Evolutionary conservation across 192 early-diverging fungal species (phyloP).

Genomic region (Thamnidium elegans): DNA sequence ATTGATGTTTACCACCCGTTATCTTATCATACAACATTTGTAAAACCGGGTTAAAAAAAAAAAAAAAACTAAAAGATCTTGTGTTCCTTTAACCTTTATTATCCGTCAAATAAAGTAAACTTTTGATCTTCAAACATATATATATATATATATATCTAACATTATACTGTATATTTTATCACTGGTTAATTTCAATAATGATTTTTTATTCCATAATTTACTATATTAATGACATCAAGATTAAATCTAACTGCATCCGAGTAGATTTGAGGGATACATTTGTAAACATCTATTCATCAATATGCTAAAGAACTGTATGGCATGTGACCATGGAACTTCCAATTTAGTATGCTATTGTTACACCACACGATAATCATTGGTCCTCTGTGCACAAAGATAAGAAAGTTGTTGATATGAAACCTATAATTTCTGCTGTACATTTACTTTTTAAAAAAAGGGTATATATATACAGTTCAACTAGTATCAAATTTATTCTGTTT

Average conservation of each 20-base stretch:
- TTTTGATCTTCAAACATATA: too few species aligned
- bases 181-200: too few species aligned
- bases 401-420: slow-evolving; percentile 16
- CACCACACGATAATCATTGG: slow-evolving; percentile 15
- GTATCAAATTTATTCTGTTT: not conserved
- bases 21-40: slow-evolving; percentile 13
- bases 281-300: not conserved
- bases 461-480: not conserved
- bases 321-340: too few species aligned
- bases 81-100: too few species aligned
- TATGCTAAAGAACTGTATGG: too few species aligned
- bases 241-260: not conserved
- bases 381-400: slow-evolving; percentile 21
- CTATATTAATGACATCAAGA: too few species aligned
- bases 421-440: slow-evolving; percentile 6
- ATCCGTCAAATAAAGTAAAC: too few species aligned
- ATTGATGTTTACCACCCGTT: slow-evolving; percentile 1
- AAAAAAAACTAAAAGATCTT: too few species aligned
- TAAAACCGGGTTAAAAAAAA: slow-evolving; percentile 14
- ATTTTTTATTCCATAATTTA: too few species aligned
- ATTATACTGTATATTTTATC: too few species aligned
- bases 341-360: not conserved
- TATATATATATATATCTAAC: not conserved
- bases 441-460: slow-evolving; percentile 10
- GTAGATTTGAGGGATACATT: too few species aligned